phyloP scores from a whole-genome alignment of 2,329 filamentous ascomycete genomes.

The Clarireedia hainanense region DNA sequence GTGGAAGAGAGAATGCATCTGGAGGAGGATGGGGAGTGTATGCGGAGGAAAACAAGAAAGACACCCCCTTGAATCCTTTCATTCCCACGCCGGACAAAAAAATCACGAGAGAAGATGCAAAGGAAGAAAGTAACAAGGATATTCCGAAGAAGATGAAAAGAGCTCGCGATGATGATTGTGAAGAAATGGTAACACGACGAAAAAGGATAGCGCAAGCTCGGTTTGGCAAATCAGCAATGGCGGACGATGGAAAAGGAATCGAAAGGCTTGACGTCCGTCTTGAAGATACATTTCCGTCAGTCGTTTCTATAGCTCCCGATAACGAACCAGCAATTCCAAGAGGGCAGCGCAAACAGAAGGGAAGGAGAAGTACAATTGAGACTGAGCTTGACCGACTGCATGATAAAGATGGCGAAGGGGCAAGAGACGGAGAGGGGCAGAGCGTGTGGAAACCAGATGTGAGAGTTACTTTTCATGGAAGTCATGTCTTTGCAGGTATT shows the following conservation, averaged over 20 bases:
- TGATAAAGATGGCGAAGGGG: slow-evolving; percentile 26
- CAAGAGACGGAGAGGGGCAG: not conserved
- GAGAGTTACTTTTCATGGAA: slow-evolving; percentile 62
- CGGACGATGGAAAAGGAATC: slow-evolving; percentile 51
- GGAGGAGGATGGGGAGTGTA: slow-evolving; percentile 77
- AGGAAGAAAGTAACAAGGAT: slow-evolving; percentile 14
- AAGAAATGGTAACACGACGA: slow-evolving; percentile 45
- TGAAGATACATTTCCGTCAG: slow-evolving; percentile 46
- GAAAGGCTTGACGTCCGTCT: slow-evolving; percentile 54
- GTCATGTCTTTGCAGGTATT: slow-evolving; percentile 74
- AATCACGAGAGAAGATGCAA: slow-evolving; percentile 15
- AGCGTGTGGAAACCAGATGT: slow-evolving; percentile 48
- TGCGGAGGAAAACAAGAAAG: slow-evolving; percentile 45
- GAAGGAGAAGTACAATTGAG: slow-evolving; percentile 22
- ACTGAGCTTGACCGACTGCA: slow-evolving; percentile 19
- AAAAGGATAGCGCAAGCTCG: slow-evolving; percentile 56
- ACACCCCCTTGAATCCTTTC: slow-evolving; percentile 43
- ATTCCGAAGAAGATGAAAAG: slow-evolving; percentile 20
- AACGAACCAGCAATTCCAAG: slow-evolving; percentile 15
- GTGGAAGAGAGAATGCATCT: slow-evolving; percentile 61
- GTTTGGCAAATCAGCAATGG: slow-evolving; percentile 55
- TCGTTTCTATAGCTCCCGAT: slow-evolving; percentile 14
- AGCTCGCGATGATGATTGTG: slow-evolving; percentile 22
- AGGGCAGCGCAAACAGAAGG: slow-evolving; percentile 22
- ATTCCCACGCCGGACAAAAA: slow-evolving; percentile 25